Evolutionary conservation across 2,329 filamentous ascomycete genomes (phyloP).

Genomic region (Fusarium oxysporum): DNA sequence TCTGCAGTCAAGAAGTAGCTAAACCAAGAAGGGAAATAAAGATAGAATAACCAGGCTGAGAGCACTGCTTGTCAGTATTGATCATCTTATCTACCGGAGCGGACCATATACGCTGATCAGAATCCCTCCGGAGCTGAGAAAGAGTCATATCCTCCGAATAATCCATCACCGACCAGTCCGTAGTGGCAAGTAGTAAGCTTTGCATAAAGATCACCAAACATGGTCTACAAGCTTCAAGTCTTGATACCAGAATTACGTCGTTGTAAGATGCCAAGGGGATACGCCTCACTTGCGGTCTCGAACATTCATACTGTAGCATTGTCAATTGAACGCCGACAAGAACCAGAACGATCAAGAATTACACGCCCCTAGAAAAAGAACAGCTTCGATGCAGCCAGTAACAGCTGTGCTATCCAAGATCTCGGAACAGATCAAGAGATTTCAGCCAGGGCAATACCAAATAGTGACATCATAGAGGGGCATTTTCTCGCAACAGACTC

Average conservation of each 20-base stretch:
- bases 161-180: not conserved
- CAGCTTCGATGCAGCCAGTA: slow-evolving; percentile 1
- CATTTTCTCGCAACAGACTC: not conserved
- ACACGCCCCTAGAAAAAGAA: slow-evolving; percentile 4
- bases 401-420: slow-evolving; percentile 25
- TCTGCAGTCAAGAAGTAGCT: not conserved
- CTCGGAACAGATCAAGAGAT: slow-evolving; percentile 33
- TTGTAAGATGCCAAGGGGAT: slow-evolving; percentile 4
- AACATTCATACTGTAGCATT: slow-evolving; percentile 15
- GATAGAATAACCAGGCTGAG: not conserved
- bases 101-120: not conserved
- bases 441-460: slow-evolving; percentile 4
- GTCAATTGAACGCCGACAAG: not conserved
- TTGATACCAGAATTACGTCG: slow-evolving; percentile 24
- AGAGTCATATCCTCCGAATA: not conserved
- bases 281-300: not conserved
- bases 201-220: not conserved
- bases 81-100: not conserved
- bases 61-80: not conserved
- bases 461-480: slow-evolving; percentile 36
- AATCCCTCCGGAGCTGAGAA: not conserved
- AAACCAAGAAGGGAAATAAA: not conserved
- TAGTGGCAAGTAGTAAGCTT: slow-evolving; percentile 15
- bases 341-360: not conserved
- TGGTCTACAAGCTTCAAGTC: not conserved